Percentiles rank a stretch among this genome's conserved stretches.
phyloP scores from a whole-genome alignment of 2,329 filamentous ascomycete species.

The Stagonosporopsis tanaceti region DNA sequence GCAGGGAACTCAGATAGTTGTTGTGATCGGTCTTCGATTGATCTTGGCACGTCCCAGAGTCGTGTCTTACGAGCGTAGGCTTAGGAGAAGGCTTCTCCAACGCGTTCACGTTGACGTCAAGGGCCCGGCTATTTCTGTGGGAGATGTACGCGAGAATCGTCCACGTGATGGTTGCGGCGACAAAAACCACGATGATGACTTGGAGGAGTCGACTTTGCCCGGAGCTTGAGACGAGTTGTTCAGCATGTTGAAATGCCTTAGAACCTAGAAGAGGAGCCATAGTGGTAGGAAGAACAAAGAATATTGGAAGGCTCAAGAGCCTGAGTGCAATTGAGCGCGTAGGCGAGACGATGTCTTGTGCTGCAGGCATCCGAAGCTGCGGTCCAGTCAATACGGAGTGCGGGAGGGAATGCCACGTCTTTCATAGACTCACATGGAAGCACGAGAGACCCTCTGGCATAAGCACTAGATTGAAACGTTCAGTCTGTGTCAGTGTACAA shows the following conservation, averaged over 20 bases:
- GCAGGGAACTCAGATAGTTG: constrained; percentile 16
- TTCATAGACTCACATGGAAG: constrained; percentile 48
- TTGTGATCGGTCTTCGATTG: constrained; percentile 25
- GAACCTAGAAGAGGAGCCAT: constrained; percentile 43
- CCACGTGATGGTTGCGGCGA: background rate
- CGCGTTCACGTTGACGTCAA: background rate
- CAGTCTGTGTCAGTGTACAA: constrained; percentile 41
- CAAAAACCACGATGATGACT: background rate
- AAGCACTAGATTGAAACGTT: constrained; percentile 43
- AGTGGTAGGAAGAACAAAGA: constrained; percentile 25
- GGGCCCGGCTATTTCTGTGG: constrained; percentile 4
- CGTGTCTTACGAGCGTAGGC: constrained; percentile 7
- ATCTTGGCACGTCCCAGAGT: constrained; percentile 10
- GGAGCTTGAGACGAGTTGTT: background rate
- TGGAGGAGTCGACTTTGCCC: background rate
- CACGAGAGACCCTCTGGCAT: constrained; percentile 43
- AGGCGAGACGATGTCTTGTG: constrained; percentile 35
- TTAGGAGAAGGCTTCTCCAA: constrained; percentile 2
- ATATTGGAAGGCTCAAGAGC: constrained; percentile 21
- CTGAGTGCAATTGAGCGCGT: constrained; percentile 33
- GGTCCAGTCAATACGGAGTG: constrained; percentile 38
- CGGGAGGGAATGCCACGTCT: constrained; percentile 30
- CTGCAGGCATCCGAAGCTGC: constrained; percentile 42
- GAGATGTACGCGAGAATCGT: background rate
- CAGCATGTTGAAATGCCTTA: background rate